These are phyloP conservation scores for Ganoderma meredithae DNA, from an alignment of 1,284 basidiomycete species.

Conservation along the genomic window DNA sequence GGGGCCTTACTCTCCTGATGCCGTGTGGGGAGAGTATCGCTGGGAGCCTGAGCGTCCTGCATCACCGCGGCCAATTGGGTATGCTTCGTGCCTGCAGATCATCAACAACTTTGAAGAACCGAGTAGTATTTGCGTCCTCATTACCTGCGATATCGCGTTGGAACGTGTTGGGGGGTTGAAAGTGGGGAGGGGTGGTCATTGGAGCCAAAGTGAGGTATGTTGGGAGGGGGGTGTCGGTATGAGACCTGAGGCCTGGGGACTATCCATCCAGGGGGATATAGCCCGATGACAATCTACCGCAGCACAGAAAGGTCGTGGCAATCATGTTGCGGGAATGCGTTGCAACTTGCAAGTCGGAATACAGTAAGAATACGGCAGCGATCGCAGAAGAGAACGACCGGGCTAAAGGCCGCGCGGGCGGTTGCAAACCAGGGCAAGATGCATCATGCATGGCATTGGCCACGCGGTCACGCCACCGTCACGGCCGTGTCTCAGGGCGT, in stretches of 20 bases:
- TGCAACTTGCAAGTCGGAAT: neutral
- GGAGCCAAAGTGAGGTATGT: neutral
- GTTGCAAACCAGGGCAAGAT: neutral
- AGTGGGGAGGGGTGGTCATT: neutral
- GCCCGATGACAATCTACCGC: neutral
- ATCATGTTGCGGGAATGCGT: neutral
- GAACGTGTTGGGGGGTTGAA: neutral
- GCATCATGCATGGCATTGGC: no score
- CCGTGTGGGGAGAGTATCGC: neutral
- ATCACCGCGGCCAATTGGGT: neutral
- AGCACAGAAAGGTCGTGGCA: neutral
- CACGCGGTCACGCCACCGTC: neutral
- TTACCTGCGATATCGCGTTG: neutral
- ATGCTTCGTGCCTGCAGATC: neutral
- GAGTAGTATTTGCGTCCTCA: neutral
- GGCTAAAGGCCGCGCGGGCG: neutral
- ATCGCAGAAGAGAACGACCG: neutral
- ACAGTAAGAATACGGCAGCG: neutral
- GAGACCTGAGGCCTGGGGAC: neutral
- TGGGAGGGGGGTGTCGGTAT: neutral
- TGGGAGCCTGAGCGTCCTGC: no score
- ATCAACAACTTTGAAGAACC: neutral
- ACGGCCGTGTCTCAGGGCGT: neutral
- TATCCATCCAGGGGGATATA: neutral
- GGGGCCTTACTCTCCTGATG: neutral